A percentile compares a stretch with the other conserved stretches of the same genome.
These are phyloP conservation scores for Aureobasidium zeae DNA, from an alignment of 2,329 filamentous ascomycete species.

Conservation along the genomic window DNA sequence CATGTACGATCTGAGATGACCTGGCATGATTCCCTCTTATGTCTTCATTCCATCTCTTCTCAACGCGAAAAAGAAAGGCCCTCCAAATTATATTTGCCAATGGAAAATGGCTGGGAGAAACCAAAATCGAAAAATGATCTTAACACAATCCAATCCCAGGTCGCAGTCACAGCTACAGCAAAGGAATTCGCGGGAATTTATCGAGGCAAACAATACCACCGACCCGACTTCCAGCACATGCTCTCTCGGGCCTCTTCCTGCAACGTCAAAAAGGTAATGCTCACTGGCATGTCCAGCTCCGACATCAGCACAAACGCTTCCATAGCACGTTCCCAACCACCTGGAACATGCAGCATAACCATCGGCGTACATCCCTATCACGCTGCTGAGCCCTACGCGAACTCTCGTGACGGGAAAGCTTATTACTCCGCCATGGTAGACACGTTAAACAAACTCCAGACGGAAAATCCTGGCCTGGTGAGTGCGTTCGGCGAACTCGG, in stretches of 20 bases:
- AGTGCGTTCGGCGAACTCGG: constrained; percentile 44
- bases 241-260: constrained; percentile 36
- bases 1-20: no score
- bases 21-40: no score
- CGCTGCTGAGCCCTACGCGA: constrained; percentile 33
- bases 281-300: constrained; percentile 33
- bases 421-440: constrained; percentile 25
- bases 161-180: constrained; percentile 29
- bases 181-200: constrained; percentile 44
- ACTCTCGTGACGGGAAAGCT: constrained; percentile 22
- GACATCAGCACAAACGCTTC: constrained; percentile 30
- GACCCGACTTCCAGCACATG: constrained; percentile 36
- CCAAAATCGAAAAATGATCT: no score
- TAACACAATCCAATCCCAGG: no score
- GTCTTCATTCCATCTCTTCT: no score
- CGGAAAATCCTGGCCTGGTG: constrained; percentile 24
- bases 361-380: constrained; percentile 46
- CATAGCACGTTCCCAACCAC: constrained; percentile 21
- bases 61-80: no score
- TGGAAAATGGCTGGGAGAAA: no score
- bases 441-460: constrained; percentile 21
- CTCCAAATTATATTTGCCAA: no score
- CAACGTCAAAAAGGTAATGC: constrained; percentile 34
- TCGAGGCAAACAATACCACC: constrained; percentile 41
- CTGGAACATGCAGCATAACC: constrained; percentile 37